These are phyloP conservation scores for Xylaria hypoxylon DNA, from an alignment of 2,329 filamentous ascomycete genomes.

Conservation along the genomic window DNA sequence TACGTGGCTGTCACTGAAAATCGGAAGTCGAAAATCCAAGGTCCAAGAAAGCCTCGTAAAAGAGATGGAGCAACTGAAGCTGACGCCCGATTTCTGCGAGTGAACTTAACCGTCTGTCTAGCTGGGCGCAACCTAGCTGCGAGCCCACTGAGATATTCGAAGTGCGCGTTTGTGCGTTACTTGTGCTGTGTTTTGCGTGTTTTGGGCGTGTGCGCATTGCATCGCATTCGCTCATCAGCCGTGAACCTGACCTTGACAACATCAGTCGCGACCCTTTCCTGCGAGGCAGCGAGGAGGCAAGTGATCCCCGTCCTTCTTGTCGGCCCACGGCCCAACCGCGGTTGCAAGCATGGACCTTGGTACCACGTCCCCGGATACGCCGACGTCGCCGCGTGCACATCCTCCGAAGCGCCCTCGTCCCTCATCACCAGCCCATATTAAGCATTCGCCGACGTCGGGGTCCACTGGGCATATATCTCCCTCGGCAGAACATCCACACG, in stretches of 20 bases:
- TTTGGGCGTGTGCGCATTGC: constrained; percentile 8
- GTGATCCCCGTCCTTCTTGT: constrained; percentile 2
- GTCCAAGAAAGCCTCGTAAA: constrained; percentile 5
- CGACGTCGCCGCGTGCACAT: constrained; percentile 63
- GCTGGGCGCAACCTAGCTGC: constrained; percentile 24
- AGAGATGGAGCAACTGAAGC: constrained; percentile 37
- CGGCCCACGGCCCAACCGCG: background rate
- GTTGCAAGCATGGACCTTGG: constrained; percentile 35
- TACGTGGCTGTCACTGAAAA: background rate
- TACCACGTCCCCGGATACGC: constrained; percentile 60
- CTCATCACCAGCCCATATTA: constrained; percentile 59
- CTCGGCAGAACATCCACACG: constrained; percentile 48
- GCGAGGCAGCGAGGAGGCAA: constrained; percentile 9
- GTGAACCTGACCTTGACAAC: constrained; percentile 1
- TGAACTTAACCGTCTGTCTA: constrained; percentile 25
- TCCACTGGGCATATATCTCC: constrained; percentile 53
- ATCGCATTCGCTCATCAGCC: constrained; percentile 14
- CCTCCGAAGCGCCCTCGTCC: constrained; percentile 69
- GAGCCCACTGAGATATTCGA: constrained; percentile 4
- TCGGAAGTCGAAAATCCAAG: background rate
- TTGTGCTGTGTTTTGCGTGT: background rate
- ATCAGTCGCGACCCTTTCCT: constrained; percentile 6
- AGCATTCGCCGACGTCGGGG: constrained; percentile 56
- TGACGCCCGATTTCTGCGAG: constrained; percentile 32
- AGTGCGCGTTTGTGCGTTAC: background rate